Conservation (phyloP, 108 stramenopile species). For the Asterionellopsis glacialis region DNA sequence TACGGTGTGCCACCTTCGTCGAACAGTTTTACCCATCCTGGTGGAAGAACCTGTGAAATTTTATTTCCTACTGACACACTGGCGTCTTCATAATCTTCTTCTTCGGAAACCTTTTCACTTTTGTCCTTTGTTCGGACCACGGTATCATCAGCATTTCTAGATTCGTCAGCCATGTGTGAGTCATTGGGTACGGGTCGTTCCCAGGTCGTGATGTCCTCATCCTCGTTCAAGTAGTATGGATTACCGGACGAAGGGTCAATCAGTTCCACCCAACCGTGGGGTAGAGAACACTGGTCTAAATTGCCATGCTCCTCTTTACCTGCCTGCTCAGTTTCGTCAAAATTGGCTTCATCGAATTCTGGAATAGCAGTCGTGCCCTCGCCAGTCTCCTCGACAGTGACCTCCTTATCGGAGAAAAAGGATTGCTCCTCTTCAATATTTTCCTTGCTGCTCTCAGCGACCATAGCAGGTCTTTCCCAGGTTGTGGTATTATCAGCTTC, state of each 20-base stretch:
- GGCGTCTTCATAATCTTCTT: too few species aligned
- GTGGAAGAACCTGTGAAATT: conserved; percentile 3
- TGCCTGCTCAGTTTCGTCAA: not conserved
- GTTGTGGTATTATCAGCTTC: conserved; percentile 23
- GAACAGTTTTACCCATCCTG: conserved; percentile 38
- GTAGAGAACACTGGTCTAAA: conserved; percentile 11
- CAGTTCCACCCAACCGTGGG: conserved; percentile 39
- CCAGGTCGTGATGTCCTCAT: conserved; percentile 23
- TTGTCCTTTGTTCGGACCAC: not conserved
- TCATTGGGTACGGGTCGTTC: conserved; percentile 11
- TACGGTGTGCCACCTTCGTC: conserved; percentile 36
- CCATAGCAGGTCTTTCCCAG: conserved; percentile 29
- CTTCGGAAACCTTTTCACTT: too few species aligned
- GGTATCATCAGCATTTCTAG: not conserved
- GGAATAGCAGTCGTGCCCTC: too few species aligned
- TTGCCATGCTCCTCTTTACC: conserved; percentile 1
- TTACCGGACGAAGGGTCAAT: conserved; percentile 29
- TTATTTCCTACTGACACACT: too few species aligned
- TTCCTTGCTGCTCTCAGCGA: not conserved
- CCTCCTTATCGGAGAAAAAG: too few species aligned
- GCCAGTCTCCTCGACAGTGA: too few species aligned
- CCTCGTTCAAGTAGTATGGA: conserved; percentile 45
- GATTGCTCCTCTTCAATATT: not conserved
- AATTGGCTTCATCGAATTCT: not conserved
- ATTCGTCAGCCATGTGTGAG: not conserved